phyloP scores from a whole-genome alignment of 1,139 yeast species.

The Pneumocystis oryctolagi region DNA sequence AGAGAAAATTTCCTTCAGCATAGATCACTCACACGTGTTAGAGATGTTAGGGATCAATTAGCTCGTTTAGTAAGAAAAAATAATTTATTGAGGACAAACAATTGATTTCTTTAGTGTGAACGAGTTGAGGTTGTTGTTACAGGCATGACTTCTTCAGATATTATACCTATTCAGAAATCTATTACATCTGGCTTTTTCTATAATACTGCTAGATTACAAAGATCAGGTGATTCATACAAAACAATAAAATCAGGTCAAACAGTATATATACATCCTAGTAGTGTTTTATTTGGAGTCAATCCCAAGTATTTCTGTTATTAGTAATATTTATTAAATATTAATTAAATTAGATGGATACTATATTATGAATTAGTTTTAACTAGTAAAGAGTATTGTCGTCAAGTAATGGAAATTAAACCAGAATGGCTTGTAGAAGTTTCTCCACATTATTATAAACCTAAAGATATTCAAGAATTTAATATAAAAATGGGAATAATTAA shows the following conservation, averaged over 20 bases:
- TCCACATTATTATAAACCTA: slow-evolving; percentile 37
- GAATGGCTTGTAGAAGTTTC: slow-evolving; percentile 53
- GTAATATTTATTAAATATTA: background rate
- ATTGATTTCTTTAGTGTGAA: slow-evolving; percentile 32
- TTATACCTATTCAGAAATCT: slow-evolving; percentile 43
- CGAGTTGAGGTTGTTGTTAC: slow-evolving; percentile 37
- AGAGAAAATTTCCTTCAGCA: slow-evolving; percentile 68
- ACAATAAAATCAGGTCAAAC: slow-evolving; percentile 48
- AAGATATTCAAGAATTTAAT: slow-evolving; percentile 17
- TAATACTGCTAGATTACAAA: slow-evolving; percentile 55
- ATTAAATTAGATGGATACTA: slow-evolving; percentile 35
- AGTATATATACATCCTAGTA: slow-evolving; percentile 74
- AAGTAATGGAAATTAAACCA: slow-evolving; percentile 57
- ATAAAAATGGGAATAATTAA: background rate
- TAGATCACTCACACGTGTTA: slow-evolving; percentile 53
- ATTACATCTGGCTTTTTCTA: slow-evolving; percentile 73
- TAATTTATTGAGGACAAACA: background rate
- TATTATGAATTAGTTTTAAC: slow-evolving; percentile 81
- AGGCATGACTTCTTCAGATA: slow-evolving; percentile 17
- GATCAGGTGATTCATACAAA: slow-evolving; percentile 56
- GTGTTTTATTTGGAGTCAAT: slow-evolving; percentile 41
- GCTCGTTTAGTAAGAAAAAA: slow-evolving; percentile 21
- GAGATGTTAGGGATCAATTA: slow-evolving; percentile 62
- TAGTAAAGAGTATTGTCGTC: slow-evolving; percentile 77
- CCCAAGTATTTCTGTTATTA: slow-evolving; percentile 27